Conservation (phyloP, 768 basidiomycete genomes). For the Russula compacta region DNA sequence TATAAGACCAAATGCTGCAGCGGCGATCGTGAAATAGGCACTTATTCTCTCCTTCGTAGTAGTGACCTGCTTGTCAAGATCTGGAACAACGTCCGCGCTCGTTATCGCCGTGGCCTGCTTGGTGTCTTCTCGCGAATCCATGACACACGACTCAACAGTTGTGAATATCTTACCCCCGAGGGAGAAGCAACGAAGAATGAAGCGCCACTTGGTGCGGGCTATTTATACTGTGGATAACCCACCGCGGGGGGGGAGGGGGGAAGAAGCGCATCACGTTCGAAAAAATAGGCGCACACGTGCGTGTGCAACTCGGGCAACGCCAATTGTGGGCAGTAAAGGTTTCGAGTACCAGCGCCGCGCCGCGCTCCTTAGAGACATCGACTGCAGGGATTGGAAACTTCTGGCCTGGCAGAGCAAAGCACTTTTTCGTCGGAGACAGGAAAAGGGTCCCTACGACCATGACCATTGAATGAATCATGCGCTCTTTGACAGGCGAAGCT, state of each 20-base stretch:
- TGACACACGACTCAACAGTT: background rate
- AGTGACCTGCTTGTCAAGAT: background rate
- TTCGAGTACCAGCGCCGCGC: background rate
- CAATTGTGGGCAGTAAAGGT: background rate
- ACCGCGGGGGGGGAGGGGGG: background rate
- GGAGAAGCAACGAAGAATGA: background rate
- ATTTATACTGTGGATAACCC: conserved; percentile 2
- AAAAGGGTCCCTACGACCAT: background rate
- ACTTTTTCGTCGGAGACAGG: background rate
- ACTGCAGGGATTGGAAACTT: background rate
- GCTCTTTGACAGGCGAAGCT: background rate
- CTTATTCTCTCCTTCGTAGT: conserved; percentile 36
- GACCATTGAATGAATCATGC: background rate
- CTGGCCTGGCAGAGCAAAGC: too few relatives aligned
- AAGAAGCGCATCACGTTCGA: background rate
- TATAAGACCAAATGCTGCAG: conserved; percentile 57
- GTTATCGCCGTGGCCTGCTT: background rate
- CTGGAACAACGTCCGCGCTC: conserved; percentile 2
- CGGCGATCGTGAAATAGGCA: conserved; percentile 53
- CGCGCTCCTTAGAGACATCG: background rate
- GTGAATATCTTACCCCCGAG: background rate
- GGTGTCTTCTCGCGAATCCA: background rate
- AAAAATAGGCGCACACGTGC: conserved; percentile 4
- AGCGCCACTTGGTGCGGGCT: too few relatives aligned
- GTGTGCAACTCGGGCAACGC: background rate